Evolutionary conservation across 345 rosid genomes (phyloP), one percentile per base, ranked within the genome.

Genomic region (Sisymbrium irio): DNA sequence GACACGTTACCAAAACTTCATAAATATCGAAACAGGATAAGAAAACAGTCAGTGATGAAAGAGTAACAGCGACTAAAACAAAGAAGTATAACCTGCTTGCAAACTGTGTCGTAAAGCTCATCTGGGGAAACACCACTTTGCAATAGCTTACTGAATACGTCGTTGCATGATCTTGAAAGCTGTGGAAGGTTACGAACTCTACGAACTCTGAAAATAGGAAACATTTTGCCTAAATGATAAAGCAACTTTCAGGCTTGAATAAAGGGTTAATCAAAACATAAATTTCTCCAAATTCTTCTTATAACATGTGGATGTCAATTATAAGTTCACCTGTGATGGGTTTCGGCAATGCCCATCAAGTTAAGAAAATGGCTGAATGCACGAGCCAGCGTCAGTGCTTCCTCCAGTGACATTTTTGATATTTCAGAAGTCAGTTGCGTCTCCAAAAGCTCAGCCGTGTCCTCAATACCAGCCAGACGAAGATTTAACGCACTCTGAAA

Each of bases 301-400:
- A 14, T 51, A 39, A 50, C 22, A 72, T 30, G 44, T 39, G 33
- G 2, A 46, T 15, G 18, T 51, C 42, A 72, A 20, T 32, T 15
- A 47, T 35, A 10, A 53, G 1, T 40, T 46, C 66, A 90, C 98
- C 98, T 82, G 79, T 89, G 98, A 81, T 93, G 95, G 7, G 98
- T 93, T 80, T 93, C 98, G 3, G 98, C 97, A 64, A 91, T 89
- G 20, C 97, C 92, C 97, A 89, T 93, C 82, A 93, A 73, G 80
- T 85, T 93, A 39, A 93, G 98, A 76, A 85, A 87, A 81, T 93
- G 98, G 71, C 96, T 89, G 74, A 84, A 90, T 6, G 96, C 89
- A 53, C 98, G 97, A 74, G 97, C 97, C 22, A 89, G 79, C 10
- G 86, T 87, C 68, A 90, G 74, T 50, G 98, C 96, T 80, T 89